A percentile compares a stretch with the other conserved stretches of the same genome.
Evolutionary conservation across 2,329 filamentous ascomycete genomes (phyloP).

Genomic region (Alternaria longipes): DNA sequence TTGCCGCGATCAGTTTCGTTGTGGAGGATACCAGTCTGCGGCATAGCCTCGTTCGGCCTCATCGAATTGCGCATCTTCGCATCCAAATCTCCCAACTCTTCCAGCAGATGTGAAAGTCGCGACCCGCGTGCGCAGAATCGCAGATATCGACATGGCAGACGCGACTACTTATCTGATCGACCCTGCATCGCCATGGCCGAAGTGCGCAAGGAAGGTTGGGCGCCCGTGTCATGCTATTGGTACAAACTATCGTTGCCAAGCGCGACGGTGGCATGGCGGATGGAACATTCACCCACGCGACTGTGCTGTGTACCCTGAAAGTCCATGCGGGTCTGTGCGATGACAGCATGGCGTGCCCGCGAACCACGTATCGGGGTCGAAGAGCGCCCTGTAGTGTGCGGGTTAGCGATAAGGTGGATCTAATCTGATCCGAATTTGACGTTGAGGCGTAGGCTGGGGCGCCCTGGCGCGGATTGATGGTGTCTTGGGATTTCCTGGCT

Average conservation of each 20-base stretch:
- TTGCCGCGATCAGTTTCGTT: constrained; percentile 14
- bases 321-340: not conserved
- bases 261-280: constrained; percentile 10
- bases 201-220: not conserved
- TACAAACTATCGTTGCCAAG: constrained; percentile 15
- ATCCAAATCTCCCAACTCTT: not conserved
- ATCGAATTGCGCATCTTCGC: constrained; percentile 20
- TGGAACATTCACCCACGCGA: constrained; percentile 6
- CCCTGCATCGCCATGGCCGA: constrained; percentile 11
- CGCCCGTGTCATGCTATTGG: constrained; percentile 11
- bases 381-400: not conserved
- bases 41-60: constrained; percentile 10
- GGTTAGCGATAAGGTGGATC: constrained; percentile 12
- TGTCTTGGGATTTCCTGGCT: constrained; percentile 9
- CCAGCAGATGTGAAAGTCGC: not conserved
- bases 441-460: not conserved
- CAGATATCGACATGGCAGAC: not conserved
- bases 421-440: constrained; percentile 17
- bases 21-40: not conserved
- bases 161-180: constrained; percentile 15
- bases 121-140: not conserved
- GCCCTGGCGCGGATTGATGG: constrained; percentile 1
- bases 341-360: constrained; percentile 10
- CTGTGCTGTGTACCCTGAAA: not conserved
- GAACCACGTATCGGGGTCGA: not conserved